Conservation (phyloP, 2,329 filamentous ascomycete genomes). For the Colletotrichum somersetense region DNA sequence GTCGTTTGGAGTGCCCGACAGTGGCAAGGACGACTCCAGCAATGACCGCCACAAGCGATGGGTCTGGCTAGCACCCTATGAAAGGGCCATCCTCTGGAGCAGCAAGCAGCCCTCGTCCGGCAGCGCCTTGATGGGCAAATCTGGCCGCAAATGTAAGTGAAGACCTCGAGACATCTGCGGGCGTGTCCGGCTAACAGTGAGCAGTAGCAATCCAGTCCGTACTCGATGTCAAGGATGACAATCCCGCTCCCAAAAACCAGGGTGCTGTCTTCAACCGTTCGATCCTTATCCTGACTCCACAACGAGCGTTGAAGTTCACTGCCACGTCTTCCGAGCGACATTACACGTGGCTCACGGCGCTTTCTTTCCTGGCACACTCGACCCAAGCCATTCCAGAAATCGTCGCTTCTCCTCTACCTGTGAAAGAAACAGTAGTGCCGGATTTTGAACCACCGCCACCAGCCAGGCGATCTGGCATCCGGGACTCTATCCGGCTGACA, state of each 20-base stretch:
- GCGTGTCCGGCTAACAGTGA: conserved; percentile 49
- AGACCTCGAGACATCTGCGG: conserved; percentile 28
- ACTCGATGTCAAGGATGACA: conserved; percentile 95
- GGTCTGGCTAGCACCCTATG: conserved; percentile 98
- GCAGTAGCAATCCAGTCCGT: conserved; percentile 95
- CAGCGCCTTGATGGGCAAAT: conserved; percentile 90
- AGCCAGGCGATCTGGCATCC: conserved; percentile 72
- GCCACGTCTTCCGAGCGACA: conserved; percentile 86
- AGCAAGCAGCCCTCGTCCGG: conserved; percentile 95
- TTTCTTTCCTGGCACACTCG: conserved; percentile 95
- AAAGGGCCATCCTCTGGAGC: conserved; percentile 96
- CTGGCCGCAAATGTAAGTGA: conserved; percentile 89
- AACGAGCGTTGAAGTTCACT: conserved; percentile 95
- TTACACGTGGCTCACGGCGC: conserved; percentile 92
- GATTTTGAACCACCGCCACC: conserved; percentile 64
- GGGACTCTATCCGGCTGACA: conserved; percentile 90
- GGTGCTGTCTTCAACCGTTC: conserved; percentile 85
- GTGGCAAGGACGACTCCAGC: conserved; percentile 76
- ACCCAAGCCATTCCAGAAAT: conserved; percentile 84
- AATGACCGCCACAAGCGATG: conserved; percentile 92
- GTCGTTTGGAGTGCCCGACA: conserved; percentile 86
- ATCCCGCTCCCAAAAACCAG: conserved; percentile 80
- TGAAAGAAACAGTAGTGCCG: conserved; percentile 60
- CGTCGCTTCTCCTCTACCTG: conserved; percentile 64
- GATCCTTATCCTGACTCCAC: conserved; percentile 93